Base-by-base conservation (phyloP, 2,329 filamentous ascomycete genomes). In the Aureobasidium lini region DNA sequence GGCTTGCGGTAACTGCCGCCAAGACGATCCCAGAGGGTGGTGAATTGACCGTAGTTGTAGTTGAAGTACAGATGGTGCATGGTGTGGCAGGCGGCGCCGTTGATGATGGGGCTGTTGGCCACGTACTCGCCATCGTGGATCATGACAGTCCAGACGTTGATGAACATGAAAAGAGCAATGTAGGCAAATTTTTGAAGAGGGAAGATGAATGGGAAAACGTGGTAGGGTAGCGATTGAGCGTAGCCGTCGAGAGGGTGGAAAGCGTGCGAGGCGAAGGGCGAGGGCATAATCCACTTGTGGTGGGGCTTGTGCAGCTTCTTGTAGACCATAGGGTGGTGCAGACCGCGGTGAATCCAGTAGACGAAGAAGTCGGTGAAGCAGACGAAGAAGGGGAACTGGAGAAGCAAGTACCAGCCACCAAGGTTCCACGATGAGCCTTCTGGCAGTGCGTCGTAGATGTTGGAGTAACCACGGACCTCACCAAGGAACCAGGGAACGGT, bases 261-360 rank as follows among this genome's bases (percentile, higher is more conserved):
- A 60, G 93, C 93, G 71, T 96, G 89, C 66, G 87, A 91, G 43
- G 93, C 92, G 72, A 84, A 96, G 0, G 93, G 93, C 3, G 90
- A 95, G 3, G 93, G 93, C 90, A 96, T 95, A 76, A 97, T 96
- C 93, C 93, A 97, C 79, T 96, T 96, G 85, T 97, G 93, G 76
- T 97, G 93, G 65, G 91, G 87, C 84, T 97, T 97, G 83, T 97
- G 93, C 52, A 96, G 81, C 65, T 80, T 79, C 79, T 92, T 95
- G 83, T 97, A 97, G 66, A 94, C 72, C 48, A 75, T 70, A 15
- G 89, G 89, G 74, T 91, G 86, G 76, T 96, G 91, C 62, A 95
- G 81, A 60, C 84, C 87, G 60, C 91, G 87, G 78, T 95, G 91
- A 68, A 95, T 93, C 82, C 88, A 90, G 81, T 96, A 95, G 77